These are phyloP conservation scores for Clarireedia homoeocarpa DNA, from an alignment of 2,329 filamentous ascomycete genomes.

Conservation along the genomic window DNA sequence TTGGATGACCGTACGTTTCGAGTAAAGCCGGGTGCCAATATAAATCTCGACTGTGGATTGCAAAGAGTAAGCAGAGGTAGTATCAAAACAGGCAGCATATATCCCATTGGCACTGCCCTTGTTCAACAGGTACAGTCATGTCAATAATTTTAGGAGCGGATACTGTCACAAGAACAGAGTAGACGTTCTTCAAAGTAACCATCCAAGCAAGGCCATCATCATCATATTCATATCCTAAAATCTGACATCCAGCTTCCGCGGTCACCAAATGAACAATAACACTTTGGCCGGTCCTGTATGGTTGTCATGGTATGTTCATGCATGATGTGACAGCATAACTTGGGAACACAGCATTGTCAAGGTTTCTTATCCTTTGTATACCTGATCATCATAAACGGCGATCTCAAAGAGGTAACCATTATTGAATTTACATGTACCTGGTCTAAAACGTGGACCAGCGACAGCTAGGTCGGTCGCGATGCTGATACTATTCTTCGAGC, in stretches of 20 bases:
- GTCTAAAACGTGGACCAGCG: neutral
- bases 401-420: neutral
- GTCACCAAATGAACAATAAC: neutral
- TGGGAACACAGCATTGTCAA: neutral
- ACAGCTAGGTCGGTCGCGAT: neutral
- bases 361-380: neutral
- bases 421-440: neutral
- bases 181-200: conserved; percentile 2
- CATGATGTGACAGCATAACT: too few relatives aligned
- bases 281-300: neutral
- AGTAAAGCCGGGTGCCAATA: neutral
- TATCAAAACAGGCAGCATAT: neutral
- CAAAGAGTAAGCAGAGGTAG: neutral
- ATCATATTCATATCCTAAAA: neutral
- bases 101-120: neutral
- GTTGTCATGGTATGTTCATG: too few relatives aligned
- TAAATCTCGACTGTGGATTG: neutral
- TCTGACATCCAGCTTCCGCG: neutral
- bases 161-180: neutral
- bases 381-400: neutral
- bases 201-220: neutral
- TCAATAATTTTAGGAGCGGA: neutral
- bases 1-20: neutral
- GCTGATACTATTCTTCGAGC: neutral
- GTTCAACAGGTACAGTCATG: neutral